Percentiles rank a stretch among this genome's conserved stretches.
These are phyloP conservation scores for Candida anglica DNA, from an alignment of 805 yeast species.

Conservation along the genomic window DNA sequence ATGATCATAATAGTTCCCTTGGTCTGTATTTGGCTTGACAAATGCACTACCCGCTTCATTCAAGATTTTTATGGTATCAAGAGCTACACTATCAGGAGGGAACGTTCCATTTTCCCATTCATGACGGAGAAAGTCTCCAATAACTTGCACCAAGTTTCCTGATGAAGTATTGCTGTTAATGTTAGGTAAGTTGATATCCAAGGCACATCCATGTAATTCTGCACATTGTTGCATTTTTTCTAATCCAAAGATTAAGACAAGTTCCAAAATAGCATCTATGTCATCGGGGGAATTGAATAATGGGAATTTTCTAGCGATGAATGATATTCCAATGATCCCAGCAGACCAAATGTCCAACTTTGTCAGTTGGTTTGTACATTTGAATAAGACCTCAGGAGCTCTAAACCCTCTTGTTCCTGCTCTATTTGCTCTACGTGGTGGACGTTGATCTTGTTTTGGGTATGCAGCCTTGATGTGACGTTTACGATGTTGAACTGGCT, in stretches of 20 bases:
- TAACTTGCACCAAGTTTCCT: slow-evolving; percentile 30
- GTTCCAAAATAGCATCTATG: slow-evolving; percentile 83
- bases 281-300: slow-evolving; percentile 94
- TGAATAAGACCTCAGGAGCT: slow-evolving; percentile 88
- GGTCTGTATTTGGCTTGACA: slow-evolving; percentile 15
- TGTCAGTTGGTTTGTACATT: slow-evolving; percentile 78
- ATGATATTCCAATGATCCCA: slow-evolving; percentile 79
- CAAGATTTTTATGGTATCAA: slow-evolving; percentile 54
- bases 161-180: slow-evolving; percentile 9
- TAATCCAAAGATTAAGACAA: slow-evolving; percentile 76
- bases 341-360: slow-evolving; percentile 91
- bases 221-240: slow-evolving; percentile 73
- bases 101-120: slow-evolving; percentile 58
- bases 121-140: slow-evolving; percentile 21
- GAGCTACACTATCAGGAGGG: slow-evolving; percentile 69
- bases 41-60: slow-evolving; percentile 37
- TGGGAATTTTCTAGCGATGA: slow-evolving; percentile 79
- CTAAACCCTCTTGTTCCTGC: slow-evolving; percentile 96
- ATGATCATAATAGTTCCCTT: slow-evolving; percentile 35
- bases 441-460: slow-evolving; percentile 81
- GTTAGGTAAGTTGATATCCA: slow-evolving; percentile 46
- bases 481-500: slow-evolving; percentile 7
- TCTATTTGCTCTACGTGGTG: slow-evolving; percentile 89
- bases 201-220: slow-evolving; percentile 79
- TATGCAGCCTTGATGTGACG: slow-evolving; percentile 49